A percentile compares a stretch with the other conserved stretches of the same genome.
phyloP scores from a whole-genome alignment of 495 filamentous ascomycete genomes.

The Podospora sp. region DNA sequence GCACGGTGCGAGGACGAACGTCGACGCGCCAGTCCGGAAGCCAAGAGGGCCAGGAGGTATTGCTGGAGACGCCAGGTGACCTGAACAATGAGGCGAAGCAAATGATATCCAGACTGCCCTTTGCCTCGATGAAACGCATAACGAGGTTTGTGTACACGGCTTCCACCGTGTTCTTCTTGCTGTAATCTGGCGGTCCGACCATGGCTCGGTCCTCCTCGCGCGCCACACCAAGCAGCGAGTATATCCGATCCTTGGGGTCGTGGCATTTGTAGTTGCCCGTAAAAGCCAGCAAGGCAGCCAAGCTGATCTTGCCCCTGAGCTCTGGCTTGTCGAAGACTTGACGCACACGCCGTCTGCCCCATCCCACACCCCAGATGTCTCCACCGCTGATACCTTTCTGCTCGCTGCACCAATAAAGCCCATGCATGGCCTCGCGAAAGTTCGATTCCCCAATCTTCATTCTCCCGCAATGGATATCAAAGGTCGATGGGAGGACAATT shows the following conservation, averaged over 20 bases:
- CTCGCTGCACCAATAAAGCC: constrained; percentile 5
- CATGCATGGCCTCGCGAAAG: constrained; percentile 14
- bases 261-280: constrained; percentile 15
- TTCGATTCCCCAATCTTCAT: background rate
- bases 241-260: constrained; percentile 15
- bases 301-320: background rate
- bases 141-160: constrained; percentile 13
- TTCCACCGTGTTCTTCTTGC: constrained; percentile 7
- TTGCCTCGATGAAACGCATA: background rate
- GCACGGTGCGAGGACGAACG: constrained; percentile 10
- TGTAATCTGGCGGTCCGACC: constrained; percentile 3
- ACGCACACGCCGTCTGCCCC: constrained; percentile 14
- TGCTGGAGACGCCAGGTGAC: background rate
- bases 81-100: constrained; percentile 9
- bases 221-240: constrained; percentile 15
- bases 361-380: constrained; percentile 1
- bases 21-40: constrained; percentile 25
- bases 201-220: constrained; percentile 7
- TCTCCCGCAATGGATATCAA: constrained; percentile 9
- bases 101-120: constrained; percentile 12
- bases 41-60: constrained; percentile 23
- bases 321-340: background rate
- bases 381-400: background rate
- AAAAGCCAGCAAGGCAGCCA: constrained; percentile 10
- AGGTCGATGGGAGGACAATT: constrained; percentile 2